phyloP scores from a whole-genome alignment of 345 rosid species.

The Populus tremula region DNA sequence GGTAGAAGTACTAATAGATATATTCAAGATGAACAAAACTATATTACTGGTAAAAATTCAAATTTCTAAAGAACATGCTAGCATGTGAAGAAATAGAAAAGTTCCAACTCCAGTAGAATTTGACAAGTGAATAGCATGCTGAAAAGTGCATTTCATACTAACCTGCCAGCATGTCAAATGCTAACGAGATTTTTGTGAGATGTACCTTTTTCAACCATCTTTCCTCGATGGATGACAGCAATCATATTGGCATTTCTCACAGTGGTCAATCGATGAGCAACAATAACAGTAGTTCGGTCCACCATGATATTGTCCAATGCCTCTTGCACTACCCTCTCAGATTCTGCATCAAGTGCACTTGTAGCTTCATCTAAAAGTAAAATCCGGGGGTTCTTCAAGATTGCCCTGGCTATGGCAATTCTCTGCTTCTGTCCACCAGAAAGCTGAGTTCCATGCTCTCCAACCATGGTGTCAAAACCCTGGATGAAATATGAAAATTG shows the following conservation, averaged over 20 bases:
- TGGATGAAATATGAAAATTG: conserved; percentile 13
- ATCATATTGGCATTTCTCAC: conserved; percentile 32
- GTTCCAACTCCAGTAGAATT: background rate
- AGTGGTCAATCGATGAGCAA: conserved; percentile 48
- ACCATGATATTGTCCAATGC: conserved; percentile 46
- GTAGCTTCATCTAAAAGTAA: conserved; percentile 50
- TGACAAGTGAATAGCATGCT: background rate
- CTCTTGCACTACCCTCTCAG: conserved; percentile 47
- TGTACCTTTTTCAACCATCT: conserved; percentile 40
- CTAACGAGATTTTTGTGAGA: background rate
- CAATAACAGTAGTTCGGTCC: conserved; percentile 45
- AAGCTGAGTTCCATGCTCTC: conserved; percentile 89
- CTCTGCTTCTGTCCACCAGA: conserved; percentile 96
- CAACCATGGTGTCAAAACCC: conserved; percentile 86
- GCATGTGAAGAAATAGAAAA: background rate
- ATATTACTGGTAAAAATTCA: background rate
- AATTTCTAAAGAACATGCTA: background rate
- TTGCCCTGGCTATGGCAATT: conserved; percentile 44
- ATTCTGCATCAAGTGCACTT: conserved; percentile 50
- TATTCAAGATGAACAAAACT: background rate
- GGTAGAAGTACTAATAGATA: background rate
- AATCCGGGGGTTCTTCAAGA: conserved; percentile 41
- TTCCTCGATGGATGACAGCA: conserved; percentile 42
- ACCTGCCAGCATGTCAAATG: background rate
- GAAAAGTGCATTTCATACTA: background rate